Percentiles rank a stretch among this genome's conserved stretches.
Evolutionary conservation across 176 grass and related monocot genomes (phyloP).

Genomic region (Aegilops bicornis): DNA sequence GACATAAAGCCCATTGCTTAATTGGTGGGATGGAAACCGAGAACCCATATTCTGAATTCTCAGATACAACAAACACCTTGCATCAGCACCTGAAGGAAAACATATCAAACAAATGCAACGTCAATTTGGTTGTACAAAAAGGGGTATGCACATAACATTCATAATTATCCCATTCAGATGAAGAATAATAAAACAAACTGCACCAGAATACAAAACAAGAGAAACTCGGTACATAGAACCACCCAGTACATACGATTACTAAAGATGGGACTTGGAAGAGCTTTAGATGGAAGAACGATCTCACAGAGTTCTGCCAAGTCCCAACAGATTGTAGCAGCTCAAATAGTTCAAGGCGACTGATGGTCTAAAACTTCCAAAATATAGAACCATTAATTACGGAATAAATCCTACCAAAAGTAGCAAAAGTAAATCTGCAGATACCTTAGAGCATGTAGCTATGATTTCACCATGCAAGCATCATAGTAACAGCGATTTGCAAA

Average conservation of each 20-base stretch:
- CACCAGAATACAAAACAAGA: not conserved
- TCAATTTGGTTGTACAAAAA: not conserved
- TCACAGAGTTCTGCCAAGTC: not conserved
- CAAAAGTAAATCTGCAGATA: not conserved
- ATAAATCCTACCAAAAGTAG: not conserved
- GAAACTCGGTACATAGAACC: conserved; percentile 2
- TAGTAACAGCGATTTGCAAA: not conserved
- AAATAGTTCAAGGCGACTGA: not conserved
- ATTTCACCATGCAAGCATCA: conserved; percentile 8
- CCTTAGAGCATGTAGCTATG: not conserved
- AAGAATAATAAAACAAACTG: not conserved
- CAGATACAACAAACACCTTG: conserved; percentile 28
- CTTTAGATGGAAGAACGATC: not conserved
- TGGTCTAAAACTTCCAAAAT: conserved; percentile 25
- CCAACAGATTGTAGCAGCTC: not conserved
- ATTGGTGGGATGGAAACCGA: conserved; percentile 88
- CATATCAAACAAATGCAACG: conserved; percentile 15
- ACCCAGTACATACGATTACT: not conserved
- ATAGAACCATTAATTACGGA: not conserved
- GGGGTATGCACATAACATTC: not conserved
- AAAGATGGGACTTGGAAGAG: not conserved
- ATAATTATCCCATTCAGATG: not conserved
- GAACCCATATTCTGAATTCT: conserved; percentile 59
- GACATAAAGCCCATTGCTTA: conserved; percentile 94
- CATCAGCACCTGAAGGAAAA: conserved; percentile 34